phyloP scores from a whole-genome alignment of 371 early-diverging fungal species.

The Rhizopus microsporus region DNA sequence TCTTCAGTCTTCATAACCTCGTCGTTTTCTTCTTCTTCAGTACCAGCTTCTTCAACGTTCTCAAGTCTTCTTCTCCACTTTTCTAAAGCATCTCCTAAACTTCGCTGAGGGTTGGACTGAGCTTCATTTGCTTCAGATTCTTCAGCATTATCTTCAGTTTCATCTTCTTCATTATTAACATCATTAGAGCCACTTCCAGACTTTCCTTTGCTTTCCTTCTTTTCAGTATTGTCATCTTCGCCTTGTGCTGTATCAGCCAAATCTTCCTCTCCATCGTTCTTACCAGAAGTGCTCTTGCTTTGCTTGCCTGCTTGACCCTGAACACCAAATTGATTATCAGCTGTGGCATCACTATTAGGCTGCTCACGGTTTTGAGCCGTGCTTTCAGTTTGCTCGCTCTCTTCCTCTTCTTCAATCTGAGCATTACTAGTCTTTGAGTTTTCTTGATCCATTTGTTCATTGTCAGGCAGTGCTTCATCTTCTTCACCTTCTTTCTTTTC shows the following conservation, averaged over 20 bases:
- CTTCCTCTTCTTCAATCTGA: constrained; percentile 41
- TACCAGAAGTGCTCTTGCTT: constrained; percentile 51
- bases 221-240: constrained; percentile 30
- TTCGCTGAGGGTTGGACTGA: constrained; percentile 73
- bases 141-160: constrained; percentile 18
- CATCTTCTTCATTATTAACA: constrained; percentile 43
- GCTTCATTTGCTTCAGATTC: constrained; percentile 32
- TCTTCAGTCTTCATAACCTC: constrained; percentile 44
- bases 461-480: constrained; percentile 54
- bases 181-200: constrained; percentile 47
- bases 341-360: constrained; percentile 54
- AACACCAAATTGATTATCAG: constrained; percentile 69
- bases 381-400: constrained; percentile 31
- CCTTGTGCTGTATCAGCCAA: constrained; percentile 36
- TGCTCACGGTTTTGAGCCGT: constrained; percentile 48
- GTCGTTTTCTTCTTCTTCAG: constrained; percentile 52
- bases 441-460: constrained; percentile 53
- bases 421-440: constrained; percentile 21
- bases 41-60: constrained; percentile 49
- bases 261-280: constrained; percentile 52
- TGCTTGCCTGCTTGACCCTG: constrained; percentile 66
- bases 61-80: constrained; percentile 86
- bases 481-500: constrained; percentile 40
- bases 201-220: constrained; percentile 39
- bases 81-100: constrained; percentile 87